A percentile compares a stretch with the other conserved stretches of the same genome.
These are phyloP conservation scores for Cyclaneusma minus DNA, from an alignment of 2,329 filamentous ascomycete genomes.

Conservation along the genomic window DNA sequence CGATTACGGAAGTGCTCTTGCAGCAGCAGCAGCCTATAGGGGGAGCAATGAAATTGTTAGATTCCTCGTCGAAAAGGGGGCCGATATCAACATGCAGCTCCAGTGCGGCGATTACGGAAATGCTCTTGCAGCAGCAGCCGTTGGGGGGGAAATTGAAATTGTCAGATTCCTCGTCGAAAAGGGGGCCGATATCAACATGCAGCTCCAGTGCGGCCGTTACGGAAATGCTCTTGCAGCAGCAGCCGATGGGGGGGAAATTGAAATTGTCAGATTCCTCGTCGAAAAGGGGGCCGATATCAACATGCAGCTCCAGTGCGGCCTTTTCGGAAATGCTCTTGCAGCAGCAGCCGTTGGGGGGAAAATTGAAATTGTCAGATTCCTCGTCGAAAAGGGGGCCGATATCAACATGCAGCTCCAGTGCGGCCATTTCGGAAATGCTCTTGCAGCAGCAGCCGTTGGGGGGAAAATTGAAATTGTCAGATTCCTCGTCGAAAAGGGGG, in stretches of 20 bases:
- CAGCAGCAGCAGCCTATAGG: slow-evolving; percentile 2
- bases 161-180: slow-evolving; percentile 3
- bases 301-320: too few relatives aligned
- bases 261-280: too few relatives aligned
- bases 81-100: too few relatives aligned
- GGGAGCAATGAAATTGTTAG: too few relatives aligned
- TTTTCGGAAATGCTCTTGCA: slow-evolving; percentile 1
- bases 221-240: slow-evolving; percentile 4
- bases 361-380: slow-evolving; percentile 4
- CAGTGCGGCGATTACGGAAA: too few relatives aligned
- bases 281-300: too few relatives aligned
- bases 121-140: slow-evolving; percentile 7
- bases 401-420: slow-evolving; percentile 3
- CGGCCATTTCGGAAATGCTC: slow-evolving; percentile 4
- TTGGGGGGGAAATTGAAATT: background rate
- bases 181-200: slow-evolving; percentile 5
- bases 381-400: slow-evolving; percentile 6
- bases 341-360: slow-evolving; percentile 3
- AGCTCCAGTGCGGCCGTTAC: slow-evolving; percentile 3
- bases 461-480: slow-evolving; percentile 4
- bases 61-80: too few relatives aligned
- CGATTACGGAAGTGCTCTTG: slow-evolving; percentile 5
- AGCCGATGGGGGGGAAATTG: slow-evolving; percentile 3
- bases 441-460: background rate
- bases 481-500: slow-evolving; percentile 5